A percentile compares a stretch with the other conserved stretches of the same genome.
Evolutionary conservation across 2,329 filamentous ascomycete species (phyloP).

Genomic region (Colletotrichum orbiculare): DNA sequence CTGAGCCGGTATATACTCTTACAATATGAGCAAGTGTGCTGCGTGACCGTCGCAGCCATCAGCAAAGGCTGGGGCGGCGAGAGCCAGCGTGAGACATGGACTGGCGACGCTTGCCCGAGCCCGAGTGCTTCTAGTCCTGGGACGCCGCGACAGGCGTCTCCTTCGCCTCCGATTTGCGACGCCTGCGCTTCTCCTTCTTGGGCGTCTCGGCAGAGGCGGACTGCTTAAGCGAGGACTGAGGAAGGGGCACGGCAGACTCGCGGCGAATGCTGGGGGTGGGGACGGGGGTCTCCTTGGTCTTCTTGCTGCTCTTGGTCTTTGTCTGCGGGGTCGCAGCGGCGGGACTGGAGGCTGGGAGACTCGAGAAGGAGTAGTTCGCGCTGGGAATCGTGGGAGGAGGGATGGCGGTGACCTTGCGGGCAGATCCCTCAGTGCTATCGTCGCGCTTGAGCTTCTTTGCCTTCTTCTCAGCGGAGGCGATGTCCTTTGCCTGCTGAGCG

Average conservation of each 20-base stretch:
- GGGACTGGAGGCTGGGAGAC: conserved; percentile 35
- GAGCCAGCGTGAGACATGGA: neutral
- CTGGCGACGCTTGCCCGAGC: neutral
- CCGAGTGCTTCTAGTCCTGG: conserved; percentile 36
- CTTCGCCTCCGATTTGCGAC: conserved; percentile 17
- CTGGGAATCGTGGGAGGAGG: conserved; percentile 46
- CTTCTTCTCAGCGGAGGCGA: conserved; percentile 49
- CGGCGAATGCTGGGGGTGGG: conserved; percentile 25
- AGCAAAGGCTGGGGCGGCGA: neutral
- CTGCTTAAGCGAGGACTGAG: conserved; percentile 6
- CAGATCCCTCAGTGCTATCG: conserved; percentile 34
- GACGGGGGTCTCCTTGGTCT: conserved; percentile 46
- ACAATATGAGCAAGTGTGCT: conserved; percentile 19
- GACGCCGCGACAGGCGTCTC: neutral
- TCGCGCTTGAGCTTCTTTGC: conserved; percentile 50
- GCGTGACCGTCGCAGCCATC: neutral
- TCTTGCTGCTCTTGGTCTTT: conserved; percentile 44
- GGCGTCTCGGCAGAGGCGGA: conserved; percentile 31
- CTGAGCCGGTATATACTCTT: conserved; percentile 28
- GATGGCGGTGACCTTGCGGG: conserved; percentile 48
- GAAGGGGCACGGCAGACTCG: conserved; percentile 26
- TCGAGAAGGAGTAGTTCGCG: conserved; percentile 37
- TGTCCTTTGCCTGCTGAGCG: conserved; percentile 49
- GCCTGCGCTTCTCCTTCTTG: conserved; percentile 41
- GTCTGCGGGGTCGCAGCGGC: conserved; percentile 40